Evolutionary conservation across 495 filamentous ascomycete species (phyloP), one percentile per base, ranked within the genome.

Genomic region (Lasiosphaeria ovina): DNA sequence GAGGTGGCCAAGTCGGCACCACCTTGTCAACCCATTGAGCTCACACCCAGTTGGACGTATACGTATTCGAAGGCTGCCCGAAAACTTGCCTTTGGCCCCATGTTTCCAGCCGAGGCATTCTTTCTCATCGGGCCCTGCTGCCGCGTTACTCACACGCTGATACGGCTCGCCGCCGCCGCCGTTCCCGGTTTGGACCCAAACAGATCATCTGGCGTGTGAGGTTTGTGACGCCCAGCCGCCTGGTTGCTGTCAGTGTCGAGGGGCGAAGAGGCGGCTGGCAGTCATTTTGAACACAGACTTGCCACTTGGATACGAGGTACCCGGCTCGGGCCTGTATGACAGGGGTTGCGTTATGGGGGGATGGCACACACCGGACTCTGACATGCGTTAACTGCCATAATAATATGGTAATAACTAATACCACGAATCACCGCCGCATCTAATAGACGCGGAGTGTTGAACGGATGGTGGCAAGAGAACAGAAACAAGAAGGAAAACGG

Each of bases 341-440:
- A 14, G 44, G 44, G 44, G 5, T 47, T n/a, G 44, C 4, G 12
- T 7, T 42, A 12, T 7, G 38, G 12, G 7, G 54, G 54, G 11
- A 44, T 55, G 35, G 12, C n/a, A 31, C 35, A 55, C 24, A 55
- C 36, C 17, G 36, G 16, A 45, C 32, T 45, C 34, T n/a, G 34
- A 31, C 54, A 4, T 48, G 54, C 36, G 54, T 57, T 48, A 57
- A 33, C 40, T 49, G 38, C 40, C 54, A 24, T 24, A 24, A 24
- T 24, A 24, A 24, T 24, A 24, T 24, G 24, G 24, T 24, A 24
- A 24, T 24, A 24, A 24, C 24, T 24, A 24, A 24, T 24, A 24
- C 24, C 24, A 35, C 54, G 34, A 57, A 47, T 57, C 54, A 50
- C 34, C 16, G 38, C 54, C 24, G 54, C 31, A 16, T 38, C 36